Percentiles rank a stretch among this genome's conserved stretches.
Conservation (phyloP, 2,329 filamentous ascomycete species). For the Sordariomycetes sp. region DNA sequence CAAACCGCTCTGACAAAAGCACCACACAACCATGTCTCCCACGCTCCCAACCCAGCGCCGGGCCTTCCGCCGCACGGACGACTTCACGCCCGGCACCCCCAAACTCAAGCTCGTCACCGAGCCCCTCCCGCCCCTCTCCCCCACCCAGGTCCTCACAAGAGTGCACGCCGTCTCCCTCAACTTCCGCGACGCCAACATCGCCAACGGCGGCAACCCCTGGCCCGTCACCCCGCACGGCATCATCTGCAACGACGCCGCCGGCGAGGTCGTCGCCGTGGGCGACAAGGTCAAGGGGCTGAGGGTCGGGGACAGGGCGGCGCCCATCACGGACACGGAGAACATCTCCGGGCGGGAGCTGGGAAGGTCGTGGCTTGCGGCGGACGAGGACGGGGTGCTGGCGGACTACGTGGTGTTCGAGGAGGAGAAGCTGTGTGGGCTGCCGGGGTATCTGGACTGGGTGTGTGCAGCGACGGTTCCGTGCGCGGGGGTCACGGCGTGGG, state of each 20-base stretch:
- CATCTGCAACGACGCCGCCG: slow-evolving; percentile 26
- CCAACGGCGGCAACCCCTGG: slow-evolving; percentile 27
- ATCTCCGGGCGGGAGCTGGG: not conserved
- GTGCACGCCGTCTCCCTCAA: slow-evolving; percentile 21
- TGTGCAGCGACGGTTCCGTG: slow-evolving; percentile 26
- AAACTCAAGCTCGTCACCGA: slow-evolving; percentile 23
- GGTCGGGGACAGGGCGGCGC: not conserved
- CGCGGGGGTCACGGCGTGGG: slow-evolving; percentile 33
- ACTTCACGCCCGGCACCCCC: not conserved
- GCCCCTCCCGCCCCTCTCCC: slow-evolving; percentile 16
- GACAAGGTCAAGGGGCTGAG: slow-evolving; percentile 7
- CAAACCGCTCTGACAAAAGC: too few species aligned
- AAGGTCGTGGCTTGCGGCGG: slow-evolving; percentile 26
- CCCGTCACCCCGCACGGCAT: slow-evolving; percentile 21
- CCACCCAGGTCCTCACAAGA: slow-evolving; percentile 19
- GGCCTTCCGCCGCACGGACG: not conserved
- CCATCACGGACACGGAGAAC: not conserved
- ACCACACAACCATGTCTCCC: not conserved
- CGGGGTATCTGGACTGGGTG: slow-evolving; percentile 22
- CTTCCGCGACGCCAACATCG: slow-evolving; percentile 23
- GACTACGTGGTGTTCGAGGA: slow-evolving; percentile 29
- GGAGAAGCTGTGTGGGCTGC: slow-evolving; percentile 21
- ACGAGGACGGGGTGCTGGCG: slow-evolving; percentile 31
- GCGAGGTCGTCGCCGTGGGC: slow-evolving; percentile 26
- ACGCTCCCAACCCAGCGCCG: not conserved